These are phyloP conservation scores for Sclerotinia borealis DNA, from an alignment of 2,329 filamentous ascomycete genomes.

Conservation along the genomic window DNA sequence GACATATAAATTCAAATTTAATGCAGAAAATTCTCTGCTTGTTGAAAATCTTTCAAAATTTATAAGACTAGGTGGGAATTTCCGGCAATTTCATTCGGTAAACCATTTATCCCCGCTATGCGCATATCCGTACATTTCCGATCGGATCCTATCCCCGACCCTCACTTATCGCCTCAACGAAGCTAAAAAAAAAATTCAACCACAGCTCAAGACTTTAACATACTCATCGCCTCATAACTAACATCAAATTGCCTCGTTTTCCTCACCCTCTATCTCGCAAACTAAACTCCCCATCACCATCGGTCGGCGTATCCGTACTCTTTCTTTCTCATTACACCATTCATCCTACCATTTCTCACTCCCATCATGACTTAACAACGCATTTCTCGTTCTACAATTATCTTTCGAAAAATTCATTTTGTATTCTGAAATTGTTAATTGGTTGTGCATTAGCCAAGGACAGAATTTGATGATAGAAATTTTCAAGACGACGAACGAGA, in stretches of 20 bases:
- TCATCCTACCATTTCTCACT: not conserved
- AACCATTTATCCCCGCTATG: too few relatives aligned
- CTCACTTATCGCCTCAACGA: too few relatives aligned
- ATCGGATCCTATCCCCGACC: not conserved
- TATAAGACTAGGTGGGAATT: too few relatives aligned
- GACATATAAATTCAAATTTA: too few relatives aligned
- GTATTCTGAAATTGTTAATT: too few relatives aligned
- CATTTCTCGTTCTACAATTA: not conserved
- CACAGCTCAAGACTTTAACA: not conserved
- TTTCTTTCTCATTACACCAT: not conserved
- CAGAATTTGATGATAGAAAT: not conserved
- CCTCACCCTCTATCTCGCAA: not conserved
- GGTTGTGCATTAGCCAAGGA: constrained; percentile 4
- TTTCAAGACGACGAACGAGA: constrained; percentile 32
- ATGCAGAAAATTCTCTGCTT: too few relatives aligned
- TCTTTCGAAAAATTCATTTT: not conserved
- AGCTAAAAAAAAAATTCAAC: not conserved
- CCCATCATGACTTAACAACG: not conserved
- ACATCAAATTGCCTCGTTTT: not conserved
- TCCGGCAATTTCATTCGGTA: too few relatives aligned
- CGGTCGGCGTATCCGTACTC: not conserved
- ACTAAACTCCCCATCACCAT: not conserved
- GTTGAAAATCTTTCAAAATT: too few relatives aligned
- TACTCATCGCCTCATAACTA: not conserved
- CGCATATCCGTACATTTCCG: not conserved